Evolutionary conservation across 2,329 filamentous ascomycete genomes (phyloP).

Genomic region (Raffaelea albimanens): DNA sequence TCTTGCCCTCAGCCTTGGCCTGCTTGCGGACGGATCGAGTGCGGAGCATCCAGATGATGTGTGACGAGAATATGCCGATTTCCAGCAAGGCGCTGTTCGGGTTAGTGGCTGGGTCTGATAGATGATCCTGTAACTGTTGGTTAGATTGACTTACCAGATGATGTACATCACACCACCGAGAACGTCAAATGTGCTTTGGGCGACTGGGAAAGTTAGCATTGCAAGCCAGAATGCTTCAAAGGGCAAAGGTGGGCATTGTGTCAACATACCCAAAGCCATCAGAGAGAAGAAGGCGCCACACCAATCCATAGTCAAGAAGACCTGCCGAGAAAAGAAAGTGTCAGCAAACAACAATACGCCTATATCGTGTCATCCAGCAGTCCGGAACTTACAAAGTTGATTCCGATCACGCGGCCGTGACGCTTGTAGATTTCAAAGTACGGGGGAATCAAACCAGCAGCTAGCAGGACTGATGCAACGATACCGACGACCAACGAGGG

Average conservation of each 20-base stretch:
- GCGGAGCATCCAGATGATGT: conserved; percentile 48
- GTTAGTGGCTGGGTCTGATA: too few species aligned
- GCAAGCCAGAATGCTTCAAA: not conserved
- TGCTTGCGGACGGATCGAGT: conserved; percentile 41
- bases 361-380: not conserved
- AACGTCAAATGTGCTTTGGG: conserved; percentile 51
- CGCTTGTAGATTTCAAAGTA: conserved; percentile 55
- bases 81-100: conserved; percentile 42
- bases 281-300: conserved; percentile 54
- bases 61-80: conserved; percentile 48
- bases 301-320: conserved; percentile 52
- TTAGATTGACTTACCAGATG: conserved; percentile 48
- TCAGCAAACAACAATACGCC: not conserved
- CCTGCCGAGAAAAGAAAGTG: conserved; percentile 8
- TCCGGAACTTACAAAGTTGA: conserved; percentile 32
- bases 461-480: conserved; percentile 46
- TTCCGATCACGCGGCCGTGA: conserved; percentile 49
- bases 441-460: conserved; percentile 46
- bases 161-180: conserved; percentile 53
- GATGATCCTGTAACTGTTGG: too few species aligned
- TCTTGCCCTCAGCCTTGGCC: conserved; percentile 40
- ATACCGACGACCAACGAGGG: conserved; percentile 48
- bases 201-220: conserved; percentile 27
- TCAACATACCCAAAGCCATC: conserved; percentile 46
- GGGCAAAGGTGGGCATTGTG: not conserved